Percentiles rank a stretch among this genome's conserved stretches.
phyloP scores from a whole-genome alignment of 345 rosid species.

The Lumnitzera racemosa region DNA sequence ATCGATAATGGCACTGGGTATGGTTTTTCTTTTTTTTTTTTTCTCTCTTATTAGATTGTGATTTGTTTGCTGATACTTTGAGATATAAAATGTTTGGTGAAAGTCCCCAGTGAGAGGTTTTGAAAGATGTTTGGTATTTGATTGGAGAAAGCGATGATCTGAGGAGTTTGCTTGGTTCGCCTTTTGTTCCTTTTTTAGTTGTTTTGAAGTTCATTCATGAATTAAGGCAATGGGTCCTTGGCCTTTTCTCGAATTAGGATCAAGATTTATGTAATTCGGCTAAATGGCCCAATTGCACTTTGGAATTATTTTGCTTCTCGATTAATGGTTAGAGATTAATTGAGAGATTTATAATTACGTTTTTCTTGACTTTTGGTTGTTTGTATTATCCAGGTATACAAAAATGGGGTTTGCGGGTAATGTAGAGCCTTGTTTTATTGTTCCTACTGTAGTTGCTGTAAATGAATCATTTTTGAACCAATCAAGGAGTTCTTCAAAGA shows the following conservation, averaged over 20 bases:
- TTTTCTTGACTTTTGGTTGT: background rate
- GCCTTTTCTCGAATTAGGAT: background rate
- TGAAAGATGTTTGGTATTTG: too few species aligned
- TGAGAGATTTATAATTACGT: background rate
- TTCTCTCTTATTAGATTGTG: background rate
- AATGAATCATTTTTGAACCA: conserved; percentile 85
- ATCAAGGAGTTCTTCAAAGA: conserved; percentile 51
- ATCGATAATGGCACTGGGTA: conserved; percentile 99
- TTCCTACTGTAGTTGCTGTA: conserved; percentile 83
- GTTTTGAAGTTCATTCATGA: background rate
- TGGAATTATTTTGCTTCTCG: background rate
- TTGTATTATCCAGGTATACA: conserved; percentile 51
- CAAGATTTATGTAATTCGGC: conserved; percentile 22
- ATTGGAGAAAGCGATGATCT: too few species aligned
- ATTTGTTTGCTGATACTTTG: background rate
- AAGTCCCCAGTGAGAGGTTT: too few species aligned
- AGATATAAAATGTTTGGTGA: too few species aligned
- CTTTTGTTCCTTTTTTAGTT: background rate
- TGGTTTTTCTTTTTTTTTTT: background rate
- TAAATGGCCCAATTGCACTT: conserved; percentile 18
- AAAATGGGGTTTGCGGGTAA: conserved; percentile 98
- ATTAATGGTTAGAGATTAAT: background rate
- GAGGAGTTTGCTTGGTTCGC: background rate
- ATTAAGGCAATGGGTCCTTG: too few species aligned
- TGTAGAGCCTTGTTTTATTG: conserved; percentile 93